A percentile compares a stretch with the other conserved stretches of the same genome.
phyloP scores from a whole-genome alignment of 176 grass and related monocot species.

The Aegilops bicornis region DNA sequence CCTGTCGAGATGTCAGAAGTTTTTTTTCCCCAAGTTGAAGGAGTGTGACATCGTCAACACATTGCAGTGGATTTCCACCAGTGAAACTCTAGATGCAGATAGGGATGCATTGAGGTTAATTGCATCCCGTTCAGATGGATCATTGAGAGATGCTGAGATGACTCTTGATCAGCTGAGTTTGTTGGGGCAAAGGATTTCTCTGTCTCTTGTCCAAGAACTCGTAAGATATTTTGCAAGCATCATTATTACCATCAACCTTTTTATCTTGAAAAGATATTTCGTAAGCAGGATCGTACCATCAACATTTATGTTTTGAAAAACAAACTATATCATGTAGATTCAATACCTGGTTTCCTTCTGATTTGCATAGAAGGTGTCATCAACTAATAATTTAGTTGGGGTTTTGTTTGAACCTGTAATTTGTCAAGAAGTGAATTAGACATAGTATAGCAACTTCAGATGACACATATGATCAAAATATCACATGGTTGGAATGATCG shows the following conservation, averaged over 20 bases:
- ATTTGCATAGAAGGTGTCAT: constrained; percentile 11
- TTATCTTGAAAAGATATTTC: not conserved
- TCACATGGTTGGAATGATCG: no score
- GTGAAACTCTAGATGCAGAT: constrained; percentile 82
- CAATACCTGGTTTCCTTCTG: not conserved
- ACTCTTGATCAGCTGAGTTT: constrained; percentile 93
- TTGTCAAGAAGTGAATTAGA: constrained; percentile 10
- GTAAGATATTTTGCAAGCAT: constrained; percentile 59
- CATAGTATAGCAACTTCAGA: not conserved
- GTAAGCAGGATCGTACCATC: not conserved
- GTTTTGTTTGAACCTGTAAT: not conserved
- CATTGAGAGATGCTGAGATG: constrained; percentile 95
- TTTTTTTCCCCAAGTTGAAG: constrained; percentile 88
- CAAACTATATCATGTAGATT: not conserved
- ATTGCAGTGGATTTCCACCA: constrained; percentile 70
- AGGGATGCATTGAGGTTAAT: constrained; percentile 81
- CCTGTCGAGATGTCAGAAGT: constrained; percentile 88
- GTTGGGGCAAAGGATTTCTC: constrained; percentile 83
- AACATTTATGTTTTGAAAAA: not conserved
- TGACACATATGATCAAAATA: not conserved
- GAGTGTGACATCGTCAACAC: constrained; percentile 74
- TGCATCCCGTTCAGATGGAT: constrained; percentile 77
- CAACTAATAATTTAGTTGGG: not conserved
- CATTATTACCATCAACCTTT: not conserved
- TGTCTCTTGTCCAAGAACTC: constrained; percentile 93